Evolutionary conservation across 306 rosid species (phyloP).

Genomic region (Cajanus cajan): DNA sequence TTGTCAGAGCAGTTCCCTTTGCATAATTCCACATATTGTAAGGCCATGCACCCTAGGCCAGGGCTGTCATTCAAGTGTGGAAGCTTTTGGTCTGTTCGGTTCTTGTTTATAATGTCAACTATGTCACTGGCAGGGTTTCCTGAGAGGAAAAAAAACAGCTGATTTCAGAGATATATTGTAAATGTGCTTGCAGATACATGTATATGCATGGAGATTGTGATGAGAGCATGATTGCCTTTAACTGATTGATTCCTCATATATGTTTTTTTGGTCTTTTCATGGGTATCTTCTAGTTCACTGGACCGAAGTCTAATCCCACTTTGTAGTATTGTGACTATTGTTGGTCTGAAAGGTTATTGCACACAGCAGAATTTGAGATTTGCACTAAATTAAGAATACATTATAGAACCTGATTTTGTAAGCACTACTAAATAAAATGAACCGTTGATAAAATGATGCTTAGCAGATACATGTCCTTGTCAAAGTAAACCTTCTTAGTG

Average conservation of each 20-base stretch:
- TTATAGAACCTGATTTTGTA: neutral
- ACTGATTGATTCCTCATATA: neutral
- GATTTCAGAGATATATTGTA: neutral
- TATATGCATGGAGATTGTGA: neutral
- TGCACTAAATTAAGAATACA: neutral
- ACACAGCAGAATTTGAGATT: neutral
- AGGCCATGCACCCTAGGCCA: constrained; percentile 95
- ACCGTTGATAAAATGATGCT: neutral
- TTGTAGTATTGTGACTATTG: too few species aligned
- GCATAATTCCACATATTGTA: constrained; percentile 78
- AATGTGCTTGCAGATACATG: neutral
- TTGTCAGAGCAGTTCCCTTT: constrained; percentile 65
- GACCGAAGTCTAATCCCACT: too few species aligned
- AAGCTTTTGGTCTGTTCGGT: constrained; percentile 70
- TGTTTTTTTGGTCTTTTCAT: too few species aligned
- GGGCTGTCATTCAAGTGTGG: constrained; percentile 60
- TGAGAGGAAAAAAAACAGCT: constrained; percentile 31
- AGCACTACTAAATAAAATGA: neutral
- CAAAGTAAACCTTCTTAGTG: neutral
- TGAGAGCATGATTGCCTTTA: neutral
- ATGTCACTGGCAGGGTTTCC: constrained; percentile 88
- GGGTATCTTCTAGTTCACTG: too few species aligned
- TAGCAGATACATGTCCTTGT: neutral
- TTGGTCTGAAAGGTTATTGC: too few species aligned
- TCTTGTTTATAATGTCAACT: constrained; percentile 71